phyloP scores from a whole-genome alignment of 2,329 filamentous ascomycete species.

The Dactylonectria estremocensis region DNA sequence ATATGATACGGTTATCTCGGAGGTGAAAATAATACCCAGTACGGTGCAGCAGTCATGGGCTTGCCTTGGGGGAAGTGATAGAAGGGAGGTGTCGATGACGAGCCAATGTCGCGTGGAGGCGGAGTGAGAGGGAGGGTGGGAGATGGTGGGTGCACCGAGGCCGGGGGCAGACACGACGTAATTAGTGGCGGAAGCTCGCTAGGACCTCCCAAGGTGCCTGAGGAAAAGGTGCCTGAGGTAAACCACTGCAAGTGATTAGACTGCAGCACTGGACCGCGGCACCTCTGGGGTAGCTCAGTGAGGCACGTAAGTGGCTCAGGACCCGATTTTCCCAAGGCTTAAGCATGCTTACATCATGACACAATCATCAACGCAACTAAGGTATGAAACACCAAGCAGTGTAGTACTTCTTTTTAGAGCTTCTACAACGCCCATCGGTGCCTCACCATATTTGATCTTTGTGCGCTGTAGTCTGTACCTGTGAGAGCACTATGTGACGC shows the following conservation, averaged over 20 bases:
- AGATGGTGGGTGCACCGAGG: constrained; percentile 27
- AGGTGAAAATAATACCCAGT: too few species aligned
- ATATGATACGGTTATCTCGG: too few species aligned
- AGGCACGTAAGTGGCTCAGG: not conserved
- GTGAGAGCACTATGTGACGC: not conserved
- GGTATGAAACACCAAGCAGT: not conserved
- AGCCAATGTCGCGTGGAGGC: constrained; percentile 20
- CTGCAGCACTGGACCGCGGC: not conserved
- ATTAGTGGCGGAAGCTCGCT: constrained; percentile 35
- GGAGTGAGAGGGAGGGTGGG: constrained; percentile 17
- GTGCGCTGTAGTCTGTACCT: not conserved
- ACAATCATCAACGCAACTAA: not conserved
- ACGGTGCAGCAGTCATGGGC: constrained; percentile 17
- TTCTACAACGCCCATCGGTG: not conserved
- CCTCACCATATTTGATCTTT: not conserved
- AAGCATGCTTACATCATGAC: not conserved
- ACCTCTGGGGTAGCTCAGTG: too few species aligned
- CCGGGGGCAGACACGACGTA: constrained; percentile 33
- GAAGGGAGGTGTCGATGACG: constrained; percentile 11
- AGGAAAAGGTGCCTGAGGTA: constrained; percentile 4
- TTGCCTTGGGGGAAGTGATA: not conserved
- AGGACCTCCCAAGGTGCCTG: constrained; percentile 9
- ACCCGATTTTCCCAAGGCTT: not conserved
- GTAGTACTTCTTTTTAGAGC: not conserved
- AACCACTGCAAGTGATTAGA: not conserved